Evolutionary conservation across 768 basidiomycete species (phyloP).

Genomic region (Hypholoma fasciculare): DNA sequence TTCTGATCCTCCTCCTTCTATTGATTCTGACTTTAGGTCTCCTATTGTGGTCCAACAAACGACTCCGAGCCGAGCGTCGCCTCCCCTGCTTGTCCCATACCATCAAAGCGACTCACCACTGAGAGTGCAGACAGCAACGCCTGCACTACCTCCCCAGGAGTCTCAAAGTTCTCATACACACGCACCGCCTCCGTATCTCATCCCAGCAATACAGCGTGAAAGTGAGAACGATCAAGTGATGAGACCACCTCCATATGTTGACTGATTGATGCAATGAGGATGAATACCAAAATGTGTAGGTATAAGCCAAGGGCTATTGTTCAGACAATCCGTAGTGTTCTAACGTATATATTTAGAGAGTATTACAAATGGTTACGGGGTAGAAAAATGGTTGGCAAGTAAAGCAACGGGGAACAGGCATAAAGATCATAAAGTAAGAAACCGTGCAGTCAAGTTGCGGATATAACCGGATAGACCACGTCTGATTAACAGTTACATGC

Average conservation of each 20-base stretch:
- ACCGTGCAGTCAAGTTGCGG: constrained; percentile 2
- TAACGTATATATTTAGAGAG: constrained; percentile 26
- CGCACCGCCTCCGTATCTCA: constrained; percentile 81
- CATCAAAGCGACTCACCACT: constrained; percentile 20
- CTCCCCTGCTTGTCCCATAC: constrained; percentile 28
- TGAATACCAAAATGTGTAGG: constrained; percentile 1
- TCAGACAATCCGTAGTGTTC: constrained; percentile 20
- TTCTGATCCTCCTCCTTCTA: constrained; percentile 85
- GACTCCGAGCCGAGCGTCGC: constrained; percentile 34
- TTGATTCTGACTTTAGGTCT: constrained; percentile 74
- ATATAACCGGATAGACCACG: constrained; percentile 7
- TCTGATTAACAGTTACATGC: constrained; percentile 75
- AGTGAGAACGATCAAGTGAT: constrained; percentile 52
- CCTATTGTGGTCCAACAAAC: constrained; percentile 37
- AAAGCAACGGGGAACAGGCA: constrained; percentile 23
- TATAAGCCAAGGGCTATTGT: constrained; percentile 3
- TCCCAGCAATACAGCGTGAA: constrained; percentile 42
- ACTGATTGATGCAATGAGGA: constrained; percentile 29
- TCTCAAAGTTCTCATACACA: constrained; percentile 46
- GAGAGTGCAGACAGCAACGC: constrained; percentile 18
- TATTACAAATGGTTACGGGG: constrained; percentile 24
- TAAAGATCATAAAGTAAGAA: constrained; percentile 30
- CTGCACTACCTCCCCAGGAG: constrained; percentile 32
- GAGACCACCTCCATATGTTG: constrained; percentile 65
- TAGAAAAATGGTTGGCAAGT: constrained; percentile 14